Base-by-base conservation (phyloP, 2,329 filamentous ascomycete species). In the Gnomoniopsis smithogilvyi region DNA sequence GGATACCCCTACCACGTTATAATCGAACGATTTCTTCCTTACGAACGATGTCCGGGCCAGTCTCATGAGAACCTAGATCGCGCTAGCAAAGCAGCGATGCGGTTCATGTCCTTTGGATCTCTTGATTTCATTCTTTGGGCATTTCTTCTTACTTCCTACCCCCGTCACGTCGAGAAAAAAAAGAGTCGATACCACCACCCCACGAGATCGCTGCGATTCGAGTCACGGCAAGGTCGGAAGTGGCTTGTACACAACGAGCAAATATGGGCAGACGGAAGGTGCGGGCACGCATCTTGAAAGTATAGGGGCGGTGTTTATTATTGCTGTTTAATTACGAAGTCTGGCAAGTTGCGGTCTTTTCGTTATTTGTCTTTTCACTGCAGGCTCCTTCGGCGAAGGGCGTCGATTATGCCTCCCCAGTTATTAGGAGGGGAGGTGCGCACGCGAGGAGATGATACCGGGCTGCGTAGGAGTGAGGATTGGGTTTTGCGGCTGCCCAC, bases 311-410 rank as follows among this genome's bases (percentile, higher is more conserved):
- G 74, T 71, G 72, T 72, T 73, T 76, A 74, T 74, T 79, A 80
- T 74, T 41, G 72, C 77, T 80, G 77, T 80, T 79, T 80, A 80
- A 80, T 80, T 62, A 62, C 48, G 60, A 62, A 56, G 60, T 62
- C 60, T 62, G 60, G 51, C 57, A 62, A 62, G 56, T 26, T 59
- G 53, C 54, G 56, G 60, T 62, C 53, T 52, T 59, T 58, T 57
- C 54, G 51, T 47, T 26, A 36, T 30, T 30, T 45, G 6, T 51
- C 38, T 54, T 38, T 41, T 51, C 53, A 45, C 22, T 59, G 58
- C 33, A 46, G 48, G 19, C 48, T 60, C 53, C 60, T 60, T 62
- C 53, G 49, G 60, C 56, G 60, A 54, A 54, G 58, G 57, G 56
- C 60, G 58, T 56, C 45, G 36, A 46, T 19, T 45, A n/a, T 49